Evolutionary conservation across 306 rosid genomes (phyloP).

Genomic region (Luffa acutangula): DNA sequence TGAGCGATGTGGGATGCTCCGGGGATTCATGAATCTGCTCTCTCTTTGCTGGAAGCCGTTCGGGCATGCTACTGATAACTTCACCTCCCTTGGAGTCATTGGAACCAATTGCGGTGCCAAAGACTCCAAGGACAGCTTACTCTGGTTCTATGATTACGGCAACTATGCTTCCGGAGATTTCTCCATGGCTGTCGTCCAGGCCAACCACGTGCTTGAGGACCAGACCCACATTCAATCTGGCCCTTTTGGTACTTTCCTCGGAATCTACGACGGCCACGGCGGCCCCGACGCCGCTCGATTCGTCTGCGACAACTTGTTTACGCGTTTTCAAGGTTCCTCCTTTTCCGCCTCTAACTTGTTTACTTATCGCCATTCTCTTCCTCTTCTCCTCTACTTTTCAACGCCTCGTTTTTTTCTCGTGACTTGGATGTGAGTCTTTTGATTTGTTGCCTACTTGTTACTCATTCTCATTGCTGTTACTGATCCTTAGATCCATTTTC

Average conservation of each 20-base stretch:
- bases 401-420: neutral
- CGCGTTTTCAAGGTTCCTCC: conserved; percentile 60
- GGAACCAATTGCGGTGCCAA: conserved; percentile 27
- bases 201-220: conserved; percentile 82
- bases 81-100: conserved; percentile 29
- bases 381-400: neutral
- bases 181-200: conserved; percentile 86
- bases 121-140: conserved; percentile 49
- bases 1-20: conserved; percentile 94
- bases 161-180: conserved; percentile 61
- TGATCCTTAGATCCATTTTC: neutral
- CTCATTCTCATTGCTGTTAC: neutral
- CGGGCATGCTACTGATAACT: conserved; percentile 32
- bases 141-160: conserved; percentile 64
- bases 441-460: neutral
- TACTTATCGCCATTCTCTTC: neutral
- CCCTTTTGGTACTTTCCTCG: conserved; percentile 66
- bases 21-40: conserved; percentile 81
- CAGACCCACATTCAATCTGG: conserved; percentile 88
- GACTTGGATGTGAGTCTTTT: neutral
- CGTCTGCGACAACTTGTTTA: conserved; percentile 67
- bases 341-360: neutral
- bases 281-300: conserved; percentile 73
- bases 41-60: conserved; percentile 76
- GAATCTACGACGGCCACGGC: conserved; percentile 89